Evolutionary conservation across 352 stramenopile species (phyloP), one percentile per base, ranked within the genome.

Genomic region (Globisporangium yorkense): DNA sequence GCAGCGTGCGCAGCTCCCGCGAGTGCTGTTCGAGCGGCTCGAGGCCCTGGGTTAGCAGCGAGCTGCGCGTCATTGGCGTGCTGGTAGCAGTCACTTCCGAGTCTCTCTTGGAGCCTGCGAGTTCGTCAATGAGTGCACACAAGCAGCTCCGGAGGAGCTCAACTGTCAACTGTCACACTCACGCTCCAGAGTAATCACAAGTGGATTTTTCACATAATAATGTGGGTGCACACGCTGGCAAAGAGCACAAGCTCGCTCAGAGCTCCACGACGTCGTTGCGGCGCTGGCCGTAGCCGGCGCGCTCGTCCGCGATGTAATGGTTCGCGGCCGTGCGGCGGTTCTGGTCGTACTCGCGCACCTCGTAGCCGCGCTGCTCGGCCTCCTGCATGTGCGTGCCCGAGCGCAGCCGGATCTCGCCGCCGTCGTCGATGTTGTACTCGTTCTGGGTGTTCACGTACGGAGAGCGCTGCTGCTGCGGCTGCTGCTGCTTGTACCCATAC

Each of bases 231-330:
- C 33, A 18, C 6, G 13, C 24, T 27, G 24, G 24, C 24, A 27
- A 27, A 27, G 24, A 27, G 24, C 24, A 27, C 24, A 27, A 27
- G 24, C 24, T 27, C 24, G 15, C 44, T 62, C 74, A 86, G 51
- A 86, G 71, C 63, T 86, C 75, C 43, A 86, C 70, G 12, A 86
- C 75, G 56, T 86, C 73, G 54, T 86, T 81, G 53, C 75, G 75
- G 43, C 66, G 73, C 54, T 83, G 70, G 49, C 61, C 65, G 56
- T 79, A 71, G 54, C 57, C 68, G 24, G 66, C 67, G 20, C 64
- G 68, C 29, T 80, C 69, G 50, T 85, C 60, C 3, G 61, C 62
- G 24, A 75, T 75, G 73, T 81, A 86, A 63, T 83, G 74, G 57
- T 80, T 83, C 53, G 69, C 61, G 40, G 72, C 72, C 39, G 66